These are phyloP conservation scores for Poa pratensis DNA, from an alignment of 176 grass and related monocot species.

Conservation along the genomic window DNA sequence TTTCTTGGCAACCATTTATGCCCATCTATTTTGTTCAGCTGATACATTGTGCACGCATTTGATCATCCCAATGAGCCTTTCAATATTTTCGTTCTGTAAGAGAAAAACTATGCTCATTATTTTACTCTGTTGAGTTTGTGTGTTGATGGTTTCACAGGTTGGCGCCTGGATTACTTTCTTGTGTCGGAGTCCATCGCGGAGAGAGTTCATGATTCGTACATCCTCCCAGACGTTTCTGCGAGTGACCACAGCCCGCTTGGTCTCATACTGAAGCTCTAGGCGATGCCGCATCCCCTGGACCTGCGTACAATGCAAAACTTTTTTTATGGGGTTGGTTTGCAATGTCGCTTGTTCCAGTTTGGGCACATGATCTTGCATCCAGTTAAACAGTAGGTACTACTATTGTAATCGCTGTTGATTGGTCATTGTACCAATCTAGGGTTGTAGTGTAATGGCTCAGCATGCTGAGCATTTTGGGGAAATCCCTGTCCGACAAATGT, in stretches of 20 bases:
- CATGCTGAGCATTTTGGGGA: not conserved
- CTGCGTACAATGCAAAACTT: not conserved
- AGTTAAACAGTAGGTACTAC: not conserved
- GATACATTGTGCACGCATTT: not conserved
- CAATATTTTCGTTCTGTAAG: not conserved
- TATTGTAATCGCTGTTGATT: not conserved
- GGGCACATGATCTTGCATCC: not conserved
- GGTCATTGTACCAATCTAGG: not conserved
- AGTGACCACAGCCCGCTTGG: constrained; percentile 76
- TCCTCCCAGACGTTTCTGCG: constrained; percentile 58
- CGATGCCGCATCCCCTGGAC: not conserved
- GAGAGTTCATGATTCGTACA: constrained; percentile 64
- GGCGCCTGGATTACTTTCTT: constrained; percentile 76
- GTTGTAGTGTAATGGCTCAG: not conserved
- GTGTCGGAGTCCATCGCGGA: constrained; percentile 56
- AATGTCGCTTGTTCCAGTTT: not conserved
- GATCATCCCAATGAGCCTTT: not conserved
- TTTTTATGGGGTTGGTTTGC: not conserved
- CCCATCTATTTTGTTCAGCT: not conserved
- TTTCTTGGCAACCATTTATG: not conserved
- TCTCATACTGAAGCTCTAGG: constrained; percentile 65
- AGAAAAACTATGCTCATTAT: not conserved
- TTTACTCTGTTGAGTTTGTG: constrained; percentile 1
- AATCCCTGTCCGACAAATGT: not conserved
- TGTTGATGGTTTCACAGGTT: constrained; percentile 42